These are phyloP conservation scores for Fusarium chuoi DNA, from an alignment of 2,329 filamentous ascomycete species.

Conservation along the genomic window DNA sequence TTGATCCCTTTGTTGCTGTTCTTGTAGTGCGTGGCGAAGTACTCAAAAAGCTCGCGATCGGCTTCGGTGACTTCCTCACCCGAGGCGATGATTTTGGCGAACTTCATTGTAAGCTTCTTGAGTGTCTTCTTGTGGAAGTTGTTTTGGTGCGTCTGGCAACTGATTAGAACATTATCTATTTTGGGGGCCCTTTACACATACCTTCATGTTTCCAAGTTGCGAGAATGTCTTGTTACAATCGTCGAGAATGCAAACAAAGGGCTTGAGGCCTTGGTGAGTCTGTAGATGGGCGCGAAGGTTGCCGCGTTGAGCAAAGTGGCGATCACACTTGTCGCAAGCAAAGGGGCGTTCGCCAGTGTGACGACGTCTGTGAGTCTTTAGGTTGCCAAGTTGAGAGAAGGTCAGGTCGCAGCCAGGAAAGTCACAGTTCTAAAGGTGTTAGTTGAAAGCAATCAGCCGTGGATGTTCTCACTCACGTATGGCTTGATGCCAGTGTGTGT, in stretches of 20 bases:
- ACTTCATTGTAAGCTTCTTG: constrained; percentile 74
- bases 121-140: constrained; percentile 87
- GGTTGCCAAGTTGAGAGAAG: constrained; percentile 91
- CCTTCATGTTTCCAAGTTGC: constrained; percentile 92
- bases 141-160: constrained; percentile 82
- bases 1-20: constrained; percentile 99
- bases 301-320: constrained; percentile 84
- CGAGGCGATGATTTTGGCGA: constrained; percentile 69
- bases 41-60: constrained; percentile 83
- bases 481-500: constrained; percentile 92
- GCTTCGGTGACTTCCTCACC: constrained; percentile 64
- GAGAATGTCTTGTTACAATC: constrained; percentile 89
- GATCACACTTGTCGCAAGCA: constrained; percentile 80
- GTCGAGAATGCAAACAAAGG: constrained; percentile 83
- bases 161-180: constrained; percentile 6
- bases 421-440: constrained; percentile 68
- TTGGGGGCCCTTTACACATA: constrained; percentile 48
- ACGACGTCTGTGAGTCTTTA: constrained; percentile 89
- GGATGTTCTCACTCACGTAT: constrained; percentile 71
- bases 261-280: constrained; percentile 81
- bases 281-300: constrained; percentile 87
- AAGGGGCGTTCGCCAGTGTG: constrained; percentile 91
- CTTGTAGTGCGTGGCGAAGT: constrained; percentile 91
- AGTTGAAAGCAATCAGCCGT: constrained; percentile 18
- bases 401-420: constrained; percentile 77